Conservation (phyloP, 225 moss, liverwort and hornwort genomes). For the Rhytidiadelphus loreus region DNA sequence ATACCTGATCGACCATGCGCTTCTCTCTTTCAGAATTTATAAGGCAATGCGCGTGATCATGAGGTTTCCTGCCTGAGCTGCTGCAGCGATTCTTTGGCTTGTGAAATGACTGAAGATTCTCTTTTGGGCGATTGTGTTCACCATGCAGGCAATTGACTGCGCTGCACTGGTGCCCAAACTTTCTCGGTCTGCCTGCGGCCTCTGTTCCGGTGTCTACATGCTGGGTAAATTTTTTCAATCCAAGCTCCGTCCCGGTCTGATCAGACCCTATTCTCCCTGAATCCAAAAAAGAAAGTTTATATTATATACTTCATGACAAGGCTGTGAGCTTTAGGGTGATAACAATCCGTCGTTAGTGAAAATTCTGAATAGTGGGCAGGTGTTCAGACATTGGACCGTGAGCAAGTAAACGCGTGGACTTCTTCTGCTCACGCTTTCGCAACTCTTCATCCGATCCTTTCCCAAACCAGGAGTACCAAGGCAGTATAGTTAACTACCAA, state of each 20-base stretch:
- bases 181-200: background rate
- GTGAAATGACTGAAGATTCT: background rate
- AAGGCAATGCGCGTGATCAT: background rate
- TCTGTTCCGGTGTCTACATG: constrained; percentile 27
- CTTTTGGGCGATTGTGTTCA: background rate
- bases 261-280: background rate
- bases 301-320: background rate
- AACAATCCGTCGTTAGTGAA: background rate
- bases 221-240: background rate
- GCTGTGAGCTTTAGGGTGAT: background rate
- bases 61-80: background rate
- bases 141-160: background rate
- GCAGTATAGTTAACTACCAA: background rate
- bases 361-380: background rate
- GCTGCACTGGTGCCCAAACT: background rate
- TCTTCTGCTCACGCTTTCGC: background rate
- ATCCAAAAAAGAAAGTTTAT: background rate
- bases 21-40: background rate
- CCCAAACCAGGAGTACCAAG: too few relatives aligned
- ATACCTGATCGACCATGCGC: background rate
- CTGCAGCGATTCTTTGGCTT: background rate
- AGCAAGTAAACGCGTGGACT: too few relatives aligned
- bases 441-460: background rate
- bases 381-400: too few relatives aligned
- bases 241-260: background rate